These are phyloP conservation scores for Plantago ovata DNA, from an alignment of 257 asterid genomes.

Conservation along the genomic window DNA sequence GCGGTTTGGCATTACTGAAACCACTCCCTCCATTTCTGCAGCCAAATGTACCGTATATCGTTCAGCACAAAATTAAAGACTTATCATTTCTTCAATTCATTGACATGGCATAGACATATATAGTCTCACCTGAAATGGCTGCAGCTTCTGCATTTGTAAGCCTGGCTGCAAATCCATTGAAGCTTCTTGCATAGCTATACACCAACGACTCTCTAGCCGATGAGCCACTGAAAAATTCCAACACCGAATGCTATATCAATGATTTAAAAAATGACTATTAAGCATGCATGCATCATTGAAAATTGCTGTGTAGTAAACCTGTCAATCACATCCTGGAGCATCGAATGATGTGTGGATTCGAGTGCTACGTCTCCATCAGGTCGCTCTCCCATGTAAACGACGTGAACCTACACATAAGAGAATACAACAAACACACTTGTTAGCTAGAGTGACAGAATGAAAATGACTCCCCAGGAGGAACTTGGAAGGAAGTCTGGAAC, in stretches of 20 bases:
- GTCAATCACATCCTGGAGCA: slow-evolving; percentile 23
- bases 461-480: no score
- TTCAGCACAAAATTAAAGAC: neutral
- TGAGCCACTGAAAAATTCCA: slow-evolving; percentile 25
- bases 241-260: neutral
- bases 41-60: neutral
- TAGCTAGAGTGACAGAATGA: no score
- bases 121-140: slow-evolving; percentile 18
- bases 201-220: slow-evolving; percentile 26
- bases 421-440: neutral
- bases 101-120: neutral
- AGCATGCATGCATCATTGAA: neutral
- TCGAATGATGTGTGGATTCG: slow-evolving; percentile 23
- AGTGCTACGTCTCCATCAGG: slow-evolving; percentile 12
- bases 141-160: slow-evolving; percentile 30
- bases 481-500: no score
- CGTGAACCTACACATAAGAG: slow-evolving; percentile 22
- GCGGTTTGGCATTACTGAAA: slow-evolving; percentile 40
- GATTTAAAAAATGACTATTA: neutral
- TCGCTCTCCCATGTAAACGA: slow-evolving; percentile 36
- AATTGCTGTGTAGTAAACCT: slow-evolving; percentile 17
- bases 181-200: slow-evolving; percentile 34
- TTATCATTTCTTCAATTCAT: neutral
- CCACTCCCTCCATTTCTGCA: slow-evolving; percentile 45
- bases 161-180: slow-evolving; percentile 48